Conservation (phyloP, 306 rosid species). For the Urtica urens region DNA sequence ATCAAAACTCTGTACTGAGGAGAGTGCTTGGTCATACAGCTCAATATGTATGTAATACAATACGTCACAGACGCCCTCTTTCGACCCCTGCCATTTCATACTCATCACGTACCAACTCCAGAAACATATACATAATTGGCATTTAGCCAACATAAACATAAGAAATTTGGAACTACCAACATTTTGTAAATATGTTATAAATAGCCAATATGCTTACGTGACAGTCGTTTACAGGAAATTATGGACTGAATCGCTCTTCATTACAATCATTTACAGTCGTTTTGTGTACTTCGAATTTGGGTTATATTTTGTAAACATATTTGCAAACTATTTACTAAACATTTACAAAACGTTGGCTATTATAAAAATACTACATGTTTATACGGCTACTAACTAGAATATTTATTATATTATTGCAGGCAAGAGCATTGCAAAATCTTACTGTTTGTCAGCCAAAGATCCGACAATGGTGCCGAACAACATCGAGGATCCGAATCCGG, state of each 20-base stretch:
- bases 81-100: conserved; percentile 63
- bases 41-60: conserved; percentile 84
- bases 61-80: conserved; percentile 96
- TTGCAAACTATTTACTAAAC: background rate
- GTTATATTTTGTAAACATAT: too few species aligned
- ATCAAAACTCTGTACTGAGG: conserved; percentile 78
- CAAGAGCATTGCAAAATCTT: conserved; percentile 22
- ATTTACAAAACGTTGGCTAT: too few species aligned
- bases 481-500: conserved; percentile 99
- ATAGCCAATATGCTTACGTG: too few species aligned
- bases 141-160: too few species aligned
- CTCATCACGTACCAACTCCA: conserved; percentile 8
- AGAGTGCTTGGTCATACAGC: conserved; percentile 97
- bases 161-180: too few species aligned
- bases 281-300: too few species aligned
- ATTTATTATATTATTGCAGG: background rate
- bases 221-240: too few species aligned
- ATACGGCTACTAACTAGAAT: background rate
- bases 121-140: background rate
- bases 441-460: conserved; percentile 98
- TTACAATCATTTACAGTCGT: too few species aligned
- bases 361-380: too few species aligned
- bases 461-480: conserved; percentile 96
- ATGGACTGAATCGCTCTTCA: too few species aligned
- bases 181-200: too few species aligned